Conservation (phyloP, 2,329 filamentous ascomycete genomes). For the Lizonia empirigonia region DNA sequence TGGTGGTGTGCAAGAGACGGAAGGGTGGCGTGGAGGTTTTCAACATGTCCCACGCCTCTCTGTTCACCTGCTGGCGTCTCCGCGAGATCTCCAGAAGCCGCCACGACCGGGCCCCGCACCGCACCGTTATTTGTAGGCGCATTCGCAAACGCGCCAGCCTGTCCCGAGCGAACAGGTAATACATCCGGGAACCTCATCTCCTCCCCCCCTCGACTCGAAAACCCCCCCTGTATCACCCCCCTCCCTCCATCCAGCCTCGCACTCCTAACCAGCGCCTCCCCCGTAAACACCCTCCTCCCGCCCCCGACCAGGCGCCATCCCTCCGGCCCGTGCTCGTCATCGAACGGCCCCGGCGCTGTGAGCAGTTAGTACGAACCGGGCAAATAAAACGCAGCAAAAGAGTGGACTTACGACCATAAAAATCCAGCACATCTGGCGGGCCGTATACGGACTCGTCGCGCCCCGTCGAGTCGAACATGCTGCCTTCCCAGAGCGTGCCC, state of each 20-base stretch:
- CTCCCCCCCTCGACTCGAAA: no score
- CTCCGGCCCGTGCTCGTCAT: background rate
- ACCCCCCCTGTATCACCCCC: no score
- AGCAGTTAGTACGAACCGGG: background rate
- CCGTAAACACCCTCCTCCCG: background rate
- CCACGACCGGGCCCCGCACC: no score
- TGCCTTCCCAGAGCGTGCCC: background rate
- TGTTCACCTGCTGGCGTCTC: no score
- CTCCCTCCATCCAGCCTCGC: background rate
- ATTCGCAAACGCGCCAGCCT: no score
- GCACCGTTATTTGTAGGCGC: no score
- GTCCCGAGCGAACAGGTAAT: no score
- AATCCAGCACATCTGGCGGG: background rate
- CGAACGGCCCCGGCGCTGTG: slow-evolving; percentile 1
- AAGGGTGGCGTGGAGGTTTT: background rate
- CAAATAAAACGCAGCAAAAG: background rate
- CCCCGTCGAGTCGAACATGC: background rate
- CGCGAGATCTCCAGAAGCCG: no score
- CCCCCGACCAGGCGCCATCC: background rate
- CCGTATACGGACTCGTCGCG: background rate
- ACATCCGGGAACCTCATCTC: no score
- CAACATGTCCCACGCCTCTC: no score
- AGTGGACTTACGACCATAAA: background rate
- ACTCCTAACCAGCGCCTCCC: background rate
- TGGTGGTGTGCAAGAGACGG: background rate